Evolutionary conservation across 208 protist species (phyloP), one percentile per base, ranked within the genome.

Genomic region (Crithidia mellificae): DNA sequence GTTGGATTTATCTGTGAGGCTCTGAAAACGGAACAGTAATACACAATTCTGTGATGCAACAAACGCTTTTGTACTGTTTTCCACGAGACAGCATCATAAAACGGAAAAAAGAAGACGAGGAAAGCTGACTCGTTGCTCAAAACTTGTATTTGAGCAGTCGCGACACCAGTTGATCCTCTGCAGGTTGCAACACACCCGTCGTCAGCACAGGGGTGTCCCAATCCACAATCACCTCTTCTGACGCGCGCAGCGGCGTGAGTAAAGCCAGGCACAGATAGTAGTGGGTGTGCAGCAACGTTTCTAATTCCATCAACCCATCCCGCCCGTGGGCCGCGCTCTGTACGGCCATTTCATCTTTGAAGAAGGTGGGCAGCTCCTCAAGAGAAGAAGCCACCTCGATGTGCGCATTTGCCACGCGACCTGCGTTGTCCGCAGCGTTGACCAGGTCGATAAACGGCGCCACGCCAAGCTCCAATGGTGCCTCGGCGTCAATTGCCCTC

Each of bases 381-480:
- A 84, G 46, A 1, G 74, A 56, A 27, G 77, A 58, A 22, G 87
- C 88, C 22, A 93, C 44, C 65, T 96, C 91, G 12, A 96, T 70
- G 29, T 47, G 53, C 0, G 88, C 88, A 59, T 96, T 96, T 8
- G 66, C 72, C 8, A 1, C 27, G 15, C 78, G 80, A 9, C 85
- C 63, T 34, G 27, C 39, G 25, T 68, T 68, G 53, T 88, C 83
- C 3, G 80, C 46, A 8, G 79, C 84, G 67, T 94, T 96, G 27
- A 94, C 71, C 27, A 93, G 65, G 52, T 96, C 91, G 12, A 91
- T 24, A 64, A 88, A 94, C 38, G 91, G 91, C 32, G 90, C 76
- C 27, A 96, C 81, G n/a, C 80, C 91, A 14, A 93, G 59, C 72
- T 96, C 87, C 12, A 61, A 32, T 14, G 41, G 19, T 14, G 24